phyloP scores from a whole-genome alignment of 495 filamentous ascomycete species.

The Neurospora sp. region DNA sequence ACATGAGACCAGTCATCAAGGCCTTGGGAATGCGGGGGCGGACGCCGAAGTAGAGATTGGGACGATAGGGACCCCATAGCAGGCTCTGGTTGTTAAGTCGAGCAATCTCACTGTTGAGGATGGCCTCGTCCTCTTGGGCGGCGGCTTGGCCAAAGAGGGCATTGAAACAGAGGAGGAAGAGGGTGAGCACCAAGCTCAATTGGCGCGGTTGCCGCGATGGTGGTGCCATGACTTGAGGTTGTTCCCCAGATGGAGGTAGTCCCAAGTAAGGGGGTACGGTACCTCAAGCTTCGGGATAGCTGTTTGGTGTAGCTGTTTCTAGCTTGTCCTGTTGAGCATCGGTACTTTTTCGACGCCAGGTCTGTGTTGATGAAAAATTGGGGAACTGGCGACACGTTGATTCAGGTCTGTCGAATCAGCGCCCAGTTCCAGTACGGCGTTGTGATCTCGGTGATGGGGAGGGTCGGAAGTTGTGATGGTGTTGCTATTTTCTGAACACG shows the following conservation, averaged over 20 bases:
- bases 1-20: slow-evolving; percentile 75
- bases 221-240: slow-evolving; percentile 9
- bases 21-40: slow-evolving; percentile 80
- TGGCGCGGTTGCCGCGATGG: slow-evolving; percentile 4
- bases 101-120: slow-evolving; percentile 42
- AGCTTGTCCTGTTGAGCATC: neutral
- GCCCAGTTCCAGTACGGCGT: neutral
- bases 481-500: neutral
- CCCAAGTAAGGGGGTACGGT: neutral
- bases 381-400: neutral
- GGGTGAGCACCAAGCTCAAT: slow-evolving; percentile 12
- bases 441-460: neutral
- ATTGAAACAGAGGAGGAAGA: slow-evolving; percentile 1
- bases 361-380: neutral
- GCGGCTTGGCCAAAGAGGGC: slow-evolving; percentile 3
- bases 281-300: neutral
- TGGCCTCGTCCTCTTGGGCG: slow-evolving; percentile 21
- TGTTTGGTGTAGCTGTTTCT: neutral
- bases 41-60: slow-evolving; percentile 93
- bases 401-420: neutral
- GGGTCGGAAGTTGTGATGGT: neutral
- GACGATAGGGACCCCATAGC: slow-evolving; percentile 93
- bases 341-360: neutral
- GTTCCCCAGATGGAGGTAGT: neutral
- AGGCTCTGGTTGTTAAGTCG: slow-evolving; percentile 70